phyloP scores from a whole-genome alignment of 441 rosid genomes.

The Capsella rubella region DNA sequence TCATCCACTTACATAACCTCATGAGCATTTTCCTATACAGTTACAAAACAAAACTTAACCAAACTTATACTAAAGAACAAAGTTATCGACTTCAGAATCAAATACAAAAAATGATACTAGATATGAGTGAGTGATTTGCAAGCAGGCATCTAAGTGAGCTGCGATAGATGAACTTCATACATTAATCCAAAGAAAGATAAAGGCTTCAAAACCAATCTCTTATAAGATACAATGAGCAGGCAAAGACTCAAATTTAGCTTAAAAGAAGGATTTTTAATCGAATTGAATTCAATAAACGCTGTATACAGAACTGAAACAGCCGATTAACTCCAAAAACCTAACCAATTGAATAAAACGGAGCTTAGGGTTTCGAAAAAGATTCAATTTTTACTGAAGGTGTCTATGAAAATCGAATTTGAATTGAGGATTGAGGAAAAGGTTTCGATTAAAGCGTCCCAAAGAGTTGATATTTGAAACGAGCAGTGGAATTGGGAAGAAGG shows the following conservation, averaged over 20 bases:
- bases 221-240: neutral
- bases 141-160: neutral
- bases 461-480: neutral
- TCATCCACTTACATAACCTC: neutral
- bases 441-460: neutral
- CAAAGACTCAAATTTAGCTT: neutral
- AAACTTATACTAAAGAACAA: neutral
- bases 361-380: constrained; percentile 32
- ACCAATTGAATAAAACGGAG: constrained; percentile 11
- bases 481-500: constrained; percentile 6
- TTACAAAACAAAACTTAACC: neutral
- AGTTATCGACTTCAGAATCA: neutral
- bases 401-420: constrained; percentile 5
- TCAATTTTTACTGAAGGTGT: constrained; percentile 8
- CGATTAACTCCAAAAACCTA: neutral
- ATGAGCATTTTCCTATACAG: neutral
- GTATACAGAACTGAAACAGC: neutral
- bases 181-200: constrained; percentile 16
- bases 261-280: neutral
- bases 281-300: neutral
- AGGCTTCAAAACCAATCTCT: constrained; percentile 9
- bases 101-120: constrained; percentile 4
- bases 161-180: neutral
- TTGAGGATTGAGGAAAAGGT: constrained; percentile 1
- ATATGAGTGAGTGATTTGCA: constrained; percentile 1